Conservation (phyloP, 306 rosid genomes). For the Dalbergia cultrata region DNA sequence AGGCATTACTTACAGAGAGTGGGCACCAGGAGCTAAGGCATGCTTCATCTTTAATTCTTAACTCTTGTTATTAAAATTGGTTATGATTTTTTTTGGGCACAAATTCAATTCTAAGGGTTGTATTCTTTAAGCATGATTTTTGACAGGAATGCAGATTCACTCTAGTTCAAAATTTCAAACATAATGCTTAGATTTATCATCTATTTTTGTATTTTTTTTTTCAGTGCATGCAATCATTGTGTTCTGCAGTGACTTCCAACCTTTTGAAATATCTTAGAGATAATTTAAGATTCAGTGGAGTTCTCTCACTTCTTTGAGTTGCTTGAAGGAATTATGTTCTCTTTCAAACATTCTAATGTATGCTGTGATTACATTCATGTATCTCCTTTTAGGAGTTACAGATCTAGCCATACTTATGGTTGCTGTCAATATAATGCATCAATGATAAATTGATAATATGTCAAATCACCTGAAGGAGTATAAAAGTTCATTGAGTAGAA, state of each 20-base stretch:
- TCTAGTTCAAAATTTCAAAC: not conserved
- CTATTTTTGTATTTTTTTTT: no score
- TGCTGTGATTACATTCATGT: not conserved
- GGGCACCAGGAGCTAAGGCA: conserved; percentile 99
- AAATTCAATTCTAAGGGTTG: conserved; percentile 9
- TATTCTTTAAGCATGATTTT: not conserved
- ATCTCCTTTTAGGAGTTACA: not conserved
- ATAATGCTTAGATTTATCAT: no score
- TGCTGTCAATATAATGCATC: conserved; percentile 18
- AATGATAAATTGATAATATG: not conserved
- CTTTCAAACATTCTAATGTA: not conserved
- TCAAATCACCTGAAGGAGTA: conserved; percentile 25
- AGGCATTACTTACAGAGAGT: conserved; percentile 94
- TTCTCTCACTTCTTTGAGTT: conserved; percentile 33
- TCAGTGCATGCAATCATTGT: not conserved
- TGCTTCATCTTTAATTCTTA: conserved; percentile 24
- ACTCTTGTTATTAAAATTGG: not conserved
- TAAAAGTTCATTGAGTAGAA: conserved; percentile 15
- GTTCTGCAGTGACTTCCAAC: not conserved
- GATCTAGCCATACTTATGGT: conserved; percentile 15
- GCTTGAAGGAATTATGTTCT: conserved; percentile 8
- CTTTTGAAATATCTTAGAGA: conserved; percentile 9
- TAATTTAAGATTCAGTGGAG: conserved; percentile 8
- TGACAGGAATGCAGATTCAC: conserved; percentile 27
- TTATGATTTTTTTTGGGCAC: conserved; percentile 1